A percentile compares a stretch with the other conserved stretches of the same genome.
Evolutionary conservation across 2,329 filamentous ascomycete species (phyloP).

Genomic region (Malbranchea zuffiana): DNA sequence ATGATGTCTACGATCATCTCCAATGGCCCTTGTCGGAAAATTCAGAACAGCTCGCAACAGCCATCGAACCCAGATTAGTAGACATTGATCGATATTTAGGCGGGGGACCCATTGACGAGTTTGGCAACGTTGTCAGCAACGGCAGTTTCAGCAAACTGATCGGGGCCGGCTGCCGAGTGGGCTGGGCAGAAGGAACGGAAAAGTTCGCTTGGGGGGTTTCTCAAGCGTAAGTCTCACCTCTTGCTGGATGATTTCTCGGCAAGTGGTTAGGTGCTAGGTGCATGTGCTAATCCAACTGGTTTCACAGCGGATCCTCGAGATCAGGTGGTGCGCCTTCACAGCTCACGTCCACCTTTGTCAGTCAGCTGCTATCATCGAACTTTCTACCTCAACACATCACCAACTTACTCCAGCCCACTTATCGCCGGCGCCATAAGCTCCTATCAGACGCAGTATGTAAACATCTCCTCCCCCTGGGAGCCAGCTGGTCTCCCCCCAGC

Average conservation of each 20-base stretch:
- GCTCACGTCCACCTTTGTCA: constrained; percentile 46
- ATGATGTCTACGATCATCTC: constrained; percentile 91
- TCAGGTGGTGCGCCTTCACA: constrained; percentile 53
- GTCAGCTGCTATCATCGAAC: constrained; percentile 43
- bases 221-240: constrained; percentile 41
- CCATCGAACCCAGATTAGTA: constrained; percentile 57
- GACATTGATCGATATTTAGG: constrained; percentile 65
- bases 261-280: background rate
- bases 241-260: constrained; percentile 7
- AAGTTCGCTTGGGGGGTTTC: constrained; percentile 50
- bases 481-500: constrained; percentile 23
- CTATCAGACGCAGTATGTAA: constrained; percentile 50
- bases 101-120: constrained; percentile 49
- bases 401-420: constrained; percentile 45
- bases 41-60: constrained; percentile 7
- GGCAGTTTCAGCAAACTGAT: constrained; percentile 83
- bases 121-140: constrained; percentile 75
- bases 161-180: constrained; percentile 69
- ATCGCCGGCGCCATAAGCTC: constrained; percentile 42
- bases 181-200: constrained; percentile 70
- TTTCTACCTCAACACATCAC: constrained; percentile 45
- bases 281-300: constrained; percentile 13
- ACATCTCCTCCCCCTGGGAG: constrained; percentile 53
- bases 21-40: constrained; percentile 49
- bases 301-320: constrained; percentile 42